Evolutionary conservation across 2,329 filamentous ascomycete species (phyloP), one percentile per base, ranked within the genome.

Genomic region (Apiospora hydei): DNA sequence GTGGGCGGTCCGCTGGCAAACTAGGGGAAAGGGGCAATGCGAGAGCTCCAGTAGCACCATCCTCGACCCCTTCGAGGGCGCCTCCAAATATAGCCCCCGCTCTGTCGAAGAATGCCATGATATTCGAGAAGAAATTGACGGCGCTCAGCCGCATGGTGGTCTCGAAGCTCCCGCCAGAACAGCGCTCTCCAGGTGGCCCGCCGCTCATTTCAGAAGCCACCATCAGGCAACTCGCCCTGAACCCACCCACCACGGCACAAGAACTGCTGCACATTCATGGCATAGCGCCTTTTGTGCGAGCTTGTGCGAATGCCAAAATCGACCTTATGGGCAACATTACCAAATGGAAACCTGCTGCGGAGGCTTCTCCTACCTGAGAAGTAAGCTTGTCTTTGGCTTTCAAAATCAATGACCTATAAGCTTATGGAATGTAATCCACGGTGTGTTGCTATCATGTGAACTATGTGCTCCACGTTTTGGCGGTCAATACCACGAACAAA

Each of bases 281-380:
- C 44, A 38, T 69, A 46, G 67, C 67, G 5, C 44, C 67, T 11
- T 49, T 69, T 34, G 67, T 49, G 16, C 67, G 34, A 18, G 67
- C 67, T 18, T 69, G 67, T 69, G 67, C 67, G 26, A 47, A 47
- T 38, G 67, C 47, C 67, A 49, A 69, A 8, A 46, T 69, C 44
- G 67, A 69, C 26, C 67, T 69, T 44, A 47, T 69, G 26, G 44
- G 30, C 44, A 49, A 46, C n/a, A 38, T 69, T 18, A 6, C 67
- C 67, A 69, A 69, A 10, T 69, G 67, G 67, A 69, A 34, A 49
- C 67, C 67, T 49, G 43, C 26, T 46, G 67, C 18, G 16, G 24
- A 44, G 44, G 18, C 57, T n/a, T 41, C 57, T 8, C 34, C 34
- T 64, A 64, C 34, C 41, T 64, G 34, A 64, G 18, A n/a, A 38